A percentile compares a stretch with the other conserved stretches of the same genome.
Conservation (phyloP, 345 rosid species). For the Eucalyptus rudis region DNA sequence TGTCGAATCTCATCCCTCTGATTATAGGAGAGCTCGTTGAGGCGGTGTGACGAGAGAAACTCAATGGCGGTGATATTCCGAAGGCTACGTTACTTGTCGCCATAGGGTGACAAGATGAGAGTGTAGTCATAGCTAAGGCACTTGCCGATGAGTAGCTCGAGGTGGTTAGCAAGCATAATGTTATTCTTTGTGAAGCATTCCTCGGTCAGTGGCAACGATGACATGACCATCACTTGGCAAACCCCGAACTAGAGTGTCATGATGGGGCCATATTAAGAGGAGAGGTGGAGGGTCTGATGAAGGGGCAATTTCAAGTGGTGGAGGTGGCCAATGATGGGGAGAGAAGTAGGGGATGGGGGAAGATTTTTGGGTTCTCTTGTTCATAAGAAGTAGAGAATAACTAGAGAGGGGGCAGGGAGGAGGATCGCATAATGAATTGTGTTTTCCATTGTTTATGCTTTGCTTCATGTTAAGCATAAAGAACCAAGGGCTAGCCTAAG, state of each 20-base stretch:
- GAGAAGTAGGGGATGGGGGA: conserved; percentile 18
- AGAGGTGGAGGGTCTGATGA: conserved; percentile 5
- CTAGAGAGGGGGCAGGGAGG: background rate
- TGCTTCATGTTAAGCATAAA: background rate
- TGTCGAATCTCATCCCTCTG: conserved; percentile 30
- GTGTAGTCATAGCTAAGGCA: conserved; percentile 24
- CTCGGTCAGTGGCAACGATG: conserved; percentile 17
- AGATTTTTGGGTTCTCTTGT: background rate
- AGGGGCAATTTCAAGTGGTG: conserved; percentile 15
- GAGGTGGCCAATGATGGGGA: conserved; percentile 18
- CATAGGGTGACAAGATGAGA: conserved; percentile 18
- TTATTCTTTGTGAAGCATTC: conserved; percentile 51
- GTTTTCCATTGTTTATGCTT: background rate
- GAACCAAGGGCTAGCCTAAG: too few relatives aligned
- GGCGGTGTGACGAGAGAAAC: conserved; percentile 35
- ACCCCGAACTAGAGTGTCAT: conserved; percentile 30
- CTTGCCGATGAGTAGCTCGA: conserved; percentile 10
- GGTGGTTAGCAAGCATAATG: conserved; percentile 27
- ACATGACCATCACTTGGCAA: conserved; percentile 6
- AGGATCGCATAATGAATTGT: background rate
- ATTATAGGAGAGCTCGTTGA: conserved; percentile 5
- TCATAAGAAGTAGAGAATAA: background rate
- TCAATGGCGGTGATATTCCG: conserved; percentile 26
- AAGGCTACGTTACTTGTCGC: conserved; percentile 52
- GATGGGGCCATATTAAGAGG: conserved; percentile 25